Evolutionary conservation across 345 rosid genomes (phyloP).

Genomic region (Gossypioides kirkii): DNA sequence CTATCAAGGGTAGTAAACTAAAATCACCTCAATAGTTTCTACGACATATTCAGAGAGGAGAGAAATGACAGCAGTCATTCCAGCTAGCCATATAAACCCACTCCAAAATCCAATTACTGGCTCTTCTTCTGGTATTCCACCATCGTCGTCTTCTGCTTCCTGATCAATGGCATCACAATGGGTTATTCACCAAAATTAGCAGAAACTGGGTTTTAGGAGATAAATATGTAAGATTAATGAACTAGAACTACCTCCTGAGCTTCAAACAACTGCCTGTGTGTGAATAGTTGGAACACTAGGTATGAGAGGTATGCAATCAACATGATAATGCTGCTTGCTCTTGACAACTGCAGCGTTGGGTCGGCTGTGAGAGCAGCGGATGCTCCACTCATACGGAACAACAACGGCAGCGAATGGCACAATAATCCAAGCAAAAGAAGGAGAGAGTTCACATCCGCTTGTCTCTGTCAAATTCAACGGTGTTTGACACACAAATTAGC

Average conservation of each 20-base stretch:
- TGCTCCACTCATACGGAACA: constrained; percentile 39
- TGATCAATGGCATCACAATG: constrained; percentile 19
- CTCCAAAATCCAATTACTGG: constrained; percentile 88
- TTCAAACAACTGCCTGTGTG: constrained; percentile 71
- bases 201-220: neutral
- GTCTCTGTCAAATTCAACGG: constrained; percentile 44
- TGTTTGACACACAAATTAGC: neutral
- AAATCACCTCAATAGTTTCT: constrained; percentile 71
- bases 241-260: constrained; percentile 36
- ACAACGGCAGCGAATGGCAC: constrained; percentile 69
- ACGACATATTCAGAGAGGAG: constrained; percentile 79
- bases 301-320: constrained; percentile 66
- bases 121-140: constrained; percentile 37
- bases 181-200: neutral
- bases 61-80: constrained; percentile 78
- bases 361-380: constrained; percentile 26
- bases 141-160: constrained; percentile 46
- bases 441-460: constrained; percentile 77
- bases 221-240: neutral
- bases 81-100: constrained; percentile 74
- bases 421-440: constrained; percentile 64
- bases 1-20: neutral
- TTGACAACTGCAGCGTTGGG: constrained; percentile 53
- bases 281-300: constrained; percentile 68
- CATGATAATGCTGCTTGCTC: constrained; percentile 85